A percentile compares a stretch with the other conserved stretches of the same genome.
phyloP scores from a whole-genome alignment of 1,284 basidiomycete species.

The Boletus calvinii region DNA sequence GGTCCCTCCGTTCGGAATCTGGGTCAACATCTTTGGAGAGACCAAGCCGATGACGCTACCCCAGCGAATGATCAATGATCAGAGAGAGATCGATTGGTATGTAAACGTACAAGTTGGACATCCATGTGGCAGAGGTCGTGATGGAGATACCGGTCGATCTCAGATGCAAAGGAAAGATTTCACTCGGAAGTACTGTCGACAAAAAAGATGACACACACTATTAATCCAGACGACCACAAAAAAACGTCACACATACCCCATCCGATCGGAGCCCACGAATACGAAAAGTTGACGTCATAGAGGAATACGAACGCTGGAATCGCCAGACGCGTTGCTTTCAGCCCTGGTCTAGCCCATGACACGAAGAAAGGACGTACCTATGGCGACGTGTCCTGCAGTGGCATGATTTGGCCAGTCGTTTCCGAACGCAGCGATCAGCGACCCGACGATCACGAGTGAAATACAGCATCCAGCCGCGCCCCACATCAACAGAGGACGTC shows the following conservation, averaged over 20 bases:
- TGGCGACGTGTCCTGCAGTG: constrained; percentile 30
- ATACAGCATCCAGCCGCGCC: constrained; percentile 33
- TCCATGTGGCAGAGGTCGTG: constrained; percentile 34
- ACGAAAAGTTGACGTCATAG: constrained; percentile 37
- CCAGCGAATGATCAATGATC: not conserved
- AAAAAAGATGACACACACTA: not conserved
- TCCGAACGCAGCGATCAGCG: constrained; percentile 31
- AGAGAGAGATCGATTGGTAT: not conserved
- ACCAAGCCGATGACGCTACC: constrained; percentile 31
- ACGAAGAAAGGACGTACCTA: constrained; percentile 18
- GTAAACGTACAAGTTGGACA: constrained; percentile 26
- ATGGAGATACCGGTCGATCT: constrained; percentile 36
- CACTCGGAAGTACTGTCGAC: constrained; percentile 32
- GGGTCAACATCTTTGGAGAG: constrained; percentile 30
- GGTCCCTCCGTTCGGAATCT: constrained; percentile 25
- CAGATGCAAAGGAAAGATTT: constrained; percentile 35
- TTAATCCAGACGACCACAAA: not conserved
- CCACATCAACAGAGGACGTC: constrained; percentile 34
- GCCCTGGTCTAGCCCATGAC: not conserved
- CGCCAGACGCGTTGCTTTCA: not conserved
- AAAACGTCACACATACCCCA: constrained; percentile 26
- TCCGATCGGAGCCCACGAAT: constrained; percentile 38
- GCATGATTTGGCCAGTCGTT: constrained; percentile 28
- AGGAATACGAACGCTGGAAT: constrained; percentile 33
- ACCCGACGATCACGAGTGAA: constrained; percentile 32